Base-by-base conservation (phyloP, 2,329 filamentous ascomycete genomes). In the Botrytis aclada region DNA sequence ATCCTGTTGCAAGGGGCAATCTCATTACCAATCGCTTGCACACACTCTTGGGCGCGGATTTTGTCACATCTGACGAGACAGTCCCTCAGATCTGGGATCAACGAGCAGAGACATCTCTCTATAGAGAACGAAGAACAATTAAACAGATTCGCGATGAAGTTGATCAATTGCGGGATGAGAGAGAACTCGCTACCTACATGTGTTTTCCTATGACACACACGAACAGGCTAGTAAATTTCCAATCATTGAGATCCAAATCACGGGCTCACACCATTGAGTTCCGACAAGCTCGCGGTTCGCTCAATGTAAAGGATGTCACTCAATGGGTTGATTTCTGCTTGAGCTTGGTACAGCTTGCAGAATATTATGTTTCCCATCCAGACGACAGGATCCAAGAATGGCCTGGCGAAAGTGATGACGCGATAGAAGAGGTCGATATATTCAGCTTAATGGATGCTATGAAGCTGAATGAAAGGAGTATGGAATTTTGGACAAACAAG, bases 271-370 rank as follows among this genome's bases (percentile, higher is more conserved):
- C 77, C 1, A 74, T 78, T 29, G 76, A 79, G 29, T 79, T 79
- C 45, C 75, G 78, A 43, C 77, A 79, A 69, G 76, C 76, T 4
- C 74, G 73, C 18, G 76, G 78, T 2, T 72, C 76, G 5, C 74
- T 79, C 4, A 58, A 74, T 32, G 16, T 58, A n/a, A 51, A 69
- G 7, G 74, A 78, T 58, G 73, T 79, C 22, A 56, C 34, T 22
- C 61, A 74, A 20, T 79, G 76, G 77, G 74, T 77, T 7, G 76
- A 78, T 16, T 78, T 79, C 64, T 78, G 77, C 58, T 56, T 77
- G 22, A 73, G 69, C 25, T 69, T 79, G 16, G 73, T 79, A 0
- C 63, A 73, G 9, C 71, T 79, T 3, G 77, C 78, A 1, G 61
- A 75, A 25, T 71, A 70, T 32, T 76, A 77, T 70, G 71, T 60